These are phyloP conservation scores for Parietaria judaica DNA, from an alignment of 306 rosid genomes.

Conservation along the genomic window DNA sequence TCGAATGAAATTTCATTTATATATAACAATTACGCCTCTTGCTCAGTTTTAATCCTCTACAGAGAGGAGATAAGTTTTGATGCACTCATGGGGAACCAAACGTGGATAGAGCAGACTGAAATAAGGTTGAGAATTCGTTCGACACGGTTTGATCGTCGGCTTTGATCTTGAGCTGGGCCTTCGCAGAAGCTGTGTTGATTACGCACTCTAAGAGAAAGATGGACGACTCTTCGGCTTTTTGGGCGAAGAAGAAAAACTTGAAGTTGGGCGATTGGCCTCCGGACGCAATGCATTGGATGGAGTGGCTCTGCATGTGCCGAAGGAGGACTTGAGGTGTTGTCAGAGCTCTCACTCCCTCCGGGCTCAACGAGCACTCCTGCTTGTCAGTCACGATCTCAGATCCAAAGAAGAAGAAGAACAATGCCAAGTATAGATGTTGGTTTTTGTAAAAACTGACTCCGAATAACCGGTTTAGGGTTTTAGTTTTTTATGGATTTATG, in stretches of 20 bases:
- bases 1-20: not conserved
- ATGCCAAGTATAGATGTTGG: too few species aligned
- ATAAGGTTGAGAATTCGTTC: constrained; percentile 58
- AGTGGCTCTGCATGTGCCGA: constrained; percentile 80
- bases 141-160: constrained; percentile 79
- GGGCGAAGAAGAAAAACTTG: constrained; percentile 97
- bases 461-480: too few species aligned
- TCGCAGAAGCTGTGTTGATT: constrained; percentile 79
- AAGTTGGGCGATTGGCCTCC: constrained; percentile 90
- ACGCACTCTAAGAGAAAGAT: constrained; percentile 81
- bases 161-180: constrained; percentile 78
- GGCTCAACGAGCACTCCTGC: constrained; percentile 67
- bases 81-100: constrained; percentile 50
- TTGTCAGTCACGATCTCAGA: not conserved
- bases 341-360: constrained; percentile 64
- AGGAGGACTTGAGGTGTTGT: constrained; percentile 57
- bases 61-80: not conserved
- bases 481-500: too few species aligned
- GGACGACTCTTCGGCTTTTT: constrained; percentile 67
- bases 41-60: constrained; percentile 2
- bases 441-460: too few species aligned
- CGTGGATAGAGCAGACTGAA: constrained; percentile 81
- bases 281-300: constrained; percentile 86
- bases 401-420: not conserved
- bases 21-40: not conserved